A percentile compares a stretch with the other conserved stretches of the same genome.
These are phyloP conservation scores for Trichosporon faecale DNA, from an alignment of 1,284 basidiomycete species.

Conservation along the genomic window DNA sequence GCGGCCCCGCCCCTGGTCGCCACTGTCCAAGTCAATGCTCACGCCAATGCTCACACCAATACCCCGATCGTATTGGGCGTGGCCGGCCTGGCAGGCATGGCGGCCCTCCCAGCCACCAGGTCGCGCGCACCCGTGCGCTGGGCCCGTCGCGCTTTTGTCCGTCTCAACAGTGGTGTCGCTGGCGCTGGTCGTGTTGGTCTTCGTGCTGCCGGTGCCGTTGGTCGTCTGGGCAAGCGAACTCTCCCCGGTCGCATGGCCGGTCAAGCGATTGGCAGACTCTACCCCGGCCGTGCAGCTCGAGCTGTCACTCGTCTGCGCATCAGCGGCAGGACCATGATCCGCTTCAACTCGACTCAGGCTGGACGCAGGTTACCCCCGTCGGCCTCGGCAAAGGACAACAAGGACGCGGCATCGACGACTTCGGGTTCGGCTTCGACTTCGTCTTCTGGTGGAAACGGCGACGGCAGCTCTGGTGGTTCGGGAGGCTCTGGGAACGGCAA, in stretches of 20 bases:
- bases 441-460: background rate
- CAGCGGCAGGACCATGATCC: slow-evolving; percentile 4
- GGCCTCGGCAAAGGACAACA: background rate
- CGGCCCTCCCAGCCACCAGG: background rate
- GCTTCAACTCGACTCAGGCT: slow-evolving; percentile 9
- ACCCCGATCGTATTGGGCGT: background rate
- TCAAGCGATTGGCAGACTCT: background rate
- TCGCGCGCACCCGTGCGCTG: slow-evolving; percentile 6
- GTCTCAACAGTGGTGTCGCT: slow-evolving; percentile 10
- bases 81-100: background rate
- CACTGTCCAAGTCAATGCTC: slow-evolving; percentile 8
- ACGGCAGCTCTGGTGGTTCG: background rate
- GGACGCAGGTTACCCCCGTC: slow-evolving; percentile 5
- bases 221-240: background rate
- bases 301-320: background rate
- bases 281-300: slow-evolving; percentile 2
- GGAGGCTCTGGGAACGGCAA: slow-evolving; percentile 7
- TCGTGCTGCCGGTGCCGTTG: slow-evolving; percentile 7
- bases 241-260: slow-evolving; percentile 8
- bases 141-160: slow-evolving; percentile 4
- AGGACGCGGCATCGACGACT: background rate
- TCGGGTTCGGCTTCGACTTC: background rate
- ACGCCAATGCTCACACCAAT: slow-evolving; percentile 9
- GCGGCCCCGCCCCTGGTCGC: slow-evolving; percentile 5
- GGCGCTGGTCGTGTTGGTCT: slow-evolving; percentile 5